Base-by-base conservation (phyloP, 2,329 filamentous ascomycete species). In the Herpotrichia juniperi region DNA sequence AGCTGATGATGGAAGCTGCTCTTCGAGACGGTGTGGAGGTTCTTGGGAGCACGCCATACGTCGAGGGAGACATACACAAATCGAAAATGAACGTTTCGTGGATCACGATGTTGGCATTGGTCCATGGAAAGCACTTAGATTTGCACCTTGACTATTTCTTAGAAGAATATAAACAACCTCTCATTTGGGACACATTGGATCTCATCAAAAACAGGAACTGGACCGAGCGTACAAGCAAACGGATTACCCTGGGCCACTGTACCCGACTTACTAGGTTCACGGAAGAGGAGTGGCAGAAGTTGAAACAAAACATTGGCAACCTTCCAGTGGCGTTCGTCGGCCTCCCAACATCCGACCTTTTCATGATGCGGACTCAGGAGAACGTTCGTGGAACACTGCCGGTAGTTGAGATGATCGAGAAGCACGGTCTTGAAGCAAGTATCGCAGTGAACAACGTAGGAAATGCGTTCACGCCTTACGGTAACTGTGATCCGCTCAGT, bases 71-170 rank as follows among this genome's bases (percentile, higher is more conserved):
- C 22, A 62, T 74, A 17, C 68, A 73, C 9, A 78, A 78, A 6
- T 78, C 80, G 53, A 74, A 79, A 46, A 64, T 68, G 43, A 91
- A 90, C 61, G 82, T 89, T 16, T 74, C 81, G 16, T 90, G 85
- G 83, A 83, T 87, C 14, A 74, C 88, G 32, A 73, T 78, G 1
- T 75, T 79, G 21, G 85, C 85, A 1, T 64, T 86, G 31, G 55
- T 73, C 19, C 64, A 78, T 32, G 64, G 69, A 1, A 78, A 86
- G 45, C 83, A 88, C 65, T 71, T 91, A 4, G 88, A 91, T 62
- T 84, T 90, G 40, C 88, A 91, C 65, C 77, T 91, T 5, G 88
- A 91, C 68, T 90, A 91, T 67, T 85, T 86, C 50, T 74, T 90
- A 2, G 80, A 86, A 46, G 53, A 71, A 2, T 59, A 64, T 1